Conservation (phyloP, 306 rosid species). For the Canavalia ensiformis region DNA sequence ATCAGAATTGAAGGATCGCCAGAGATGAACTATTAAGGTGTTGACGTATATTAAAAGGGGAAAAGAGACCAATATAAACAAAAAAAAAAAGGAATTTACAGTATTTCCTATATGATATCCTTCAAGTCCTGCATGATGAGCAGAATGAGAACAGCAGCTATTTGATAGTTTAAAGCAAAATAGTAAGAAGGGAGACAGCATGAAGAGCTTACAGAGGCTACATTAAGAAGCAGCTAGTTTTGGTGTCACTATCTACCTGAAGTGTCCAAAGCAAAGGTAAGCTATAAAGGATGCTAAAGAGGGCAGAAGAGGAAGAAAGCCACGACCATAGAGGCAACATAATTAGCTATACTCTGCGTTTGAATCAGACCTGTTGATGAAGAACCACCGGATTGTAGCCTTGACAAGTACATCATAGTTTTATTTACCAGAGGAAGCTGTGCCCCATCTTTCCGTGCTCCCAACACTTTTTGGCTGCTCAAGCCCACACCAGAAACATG, state of each 20-base stretch:
- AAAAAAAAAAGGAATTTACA: slow-evolving; percentile 54
- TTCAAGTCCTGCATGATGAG: slow-evolving; percentile 51
- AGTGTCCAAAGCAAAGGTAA: slow-evolving; percentile 42
- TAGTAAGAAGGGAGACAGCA: slow-evolving; percentile 33
- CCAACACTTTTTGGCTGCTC: slow-evolving; percentile 82
- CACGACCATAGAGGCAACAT: slow-evolving; percentile 42
- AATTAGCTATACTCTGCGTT: slow-evolving; percentile 43
- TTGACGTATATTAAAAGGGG: slow-evolving; percentile 17
- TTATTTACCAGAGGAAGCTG: slow-evolving; percentile 81
- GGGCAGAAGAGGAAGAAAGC: slow-evolving; percentile 48
- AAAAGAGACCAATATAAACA: background rate
- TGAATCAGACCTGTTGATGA: slow-evolving; percentile 56
- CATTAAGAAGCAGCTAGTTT: slow-evolving; percentile 26
- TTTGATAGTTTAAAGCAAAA: background rate
- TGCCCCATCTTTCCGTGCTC: slow-evolving; percentile 78
- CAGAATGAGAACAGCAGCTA: slow-evolving; percentile 39
- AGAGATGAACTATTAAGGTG: slow-evolving; percentile 6
- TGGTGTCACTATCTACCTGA: slow-evolving; percentile 51
- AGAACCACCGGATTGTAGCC: slow-evolving; percentile 48
- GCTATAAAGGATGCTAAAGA: slow-evolving; percentile 44
- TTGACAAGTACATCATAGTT: slow-evolving; percentile 84
- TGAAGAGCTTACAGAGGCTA: slow-evolving; percentile 39
- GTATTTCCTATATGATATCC: slow-evolving; percentile 42
- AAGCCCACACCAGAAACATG: background rate
- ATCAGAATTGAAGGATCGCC: background rate